Evolutionary conservation across 257 asterid genomes (phyloP).

Genomic region (Paulownia fortunei): DNA sequence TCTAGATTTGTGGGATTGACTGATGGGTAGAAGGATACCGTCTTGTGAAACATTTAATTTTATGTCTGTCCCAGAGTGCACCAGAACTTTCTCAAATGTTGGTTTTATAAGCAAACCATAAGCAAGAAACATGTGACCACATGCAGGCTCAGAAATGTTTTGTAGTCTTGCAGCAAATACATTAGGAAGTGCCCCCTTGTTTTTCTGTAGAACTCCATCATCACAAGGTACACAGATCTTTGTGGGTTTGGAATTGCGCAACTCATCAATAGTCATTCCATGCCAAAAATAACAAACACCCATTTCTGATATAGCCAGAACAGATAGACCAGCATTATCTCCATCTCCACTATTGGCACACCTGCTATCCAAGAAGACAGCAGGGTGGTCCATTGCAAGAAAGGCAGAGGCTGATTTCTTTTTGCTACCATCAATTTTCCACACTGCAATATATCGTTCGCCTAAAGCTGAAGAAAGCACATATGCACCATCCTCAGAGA

Average conservation of each 20-base stretch:
- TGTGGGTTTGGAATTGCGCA: slow-evolving; percentile 70
- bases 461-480: slow-evolving; percentile 81
- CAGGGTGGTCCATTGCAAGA: slow-evolving; percentile 93
- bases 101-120: slow-evolving; percentile 85
- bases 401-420: slow-evolving; percentile 62
- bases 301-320: slow-evolving; percentile 85
- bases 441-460: slow-evolving; percentile 79
- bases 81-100: slow-evolving; percentile 71
- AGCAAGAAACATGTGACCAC: slow-evolving; percentile 72
- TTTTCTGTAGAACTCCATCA: slow-evolving; percentile 53
- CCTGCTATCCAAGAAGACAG: slow-evolving; percentile 77
- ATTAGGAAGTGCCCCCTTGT: slow-evolving; percentile 59
- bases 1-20: slow-evolving; percentile 62
- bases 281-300: slow-evolving; percentile 95
- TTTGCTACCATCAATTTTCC: slow-evolving; percentile 82
- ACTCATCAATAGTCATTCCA: slow-evolving; percentile 64
- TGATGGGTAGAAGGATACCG: slow-evolving; percentile 73
- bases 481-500: slow-evolving; percentile 81
- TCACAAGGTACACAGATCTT: slow-evolving; percentile 60
- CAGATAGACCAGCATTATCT: slow-evolving; percentile 61
- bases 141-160: slow-evolving; percentile 47
- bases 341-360: slow-evolving; percentile 37
- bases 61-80: slow-evolving; percentile 75
- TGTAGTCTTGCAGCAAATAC: slow-evolving; percentile 88
- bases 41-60: slow-evolving; percentile 59